These are phyloP conservation scores for Pelargonium nanum DNA, from an alignment of 345 rosid genomes.

Conservation along the genomic window DNA sequence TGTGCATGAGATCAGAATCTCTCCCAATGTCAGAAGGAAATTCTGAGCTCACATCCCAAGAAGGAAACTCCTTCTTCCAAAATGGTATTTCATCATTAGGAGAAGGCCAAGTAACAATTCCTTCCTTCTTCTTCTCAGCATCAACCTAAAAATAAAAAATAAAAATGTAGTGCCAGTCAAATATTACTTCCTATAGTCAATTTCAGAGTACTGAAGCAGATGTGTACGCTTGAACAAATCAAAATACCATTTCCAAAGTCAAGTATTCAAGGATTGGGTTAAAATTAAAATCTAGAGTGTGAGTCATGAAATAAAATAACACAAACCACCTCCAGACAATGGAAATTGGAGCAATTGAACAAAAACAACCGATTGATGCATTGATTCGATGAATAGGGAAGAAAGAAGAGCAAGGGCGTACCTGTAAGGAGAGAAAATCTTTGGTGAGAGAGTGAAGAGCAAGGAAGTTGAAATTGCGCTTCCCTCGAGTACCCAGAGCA, in stretches of 20 bases:
- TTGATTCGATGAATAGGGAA: too few species aligned
- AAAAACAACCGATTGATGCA: not conserved
- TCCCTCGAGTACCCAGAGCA: too few species aligned
- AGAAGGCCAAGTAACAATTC: slow-evolving; percentile 28
- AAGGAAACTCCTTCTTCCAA: slow-evolving; percentile 42
- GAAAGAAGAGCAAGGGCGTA: not conserved
- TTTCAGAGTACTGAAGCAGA: not conserved
- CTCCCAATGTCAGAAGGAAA: slow-evolving; percentile 21
- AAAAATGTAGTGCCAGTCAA: not conserved
- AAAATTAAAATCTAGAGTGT: not conserved
- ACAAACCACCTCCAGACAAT: too few species aligned
- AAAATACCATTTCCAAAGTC: too few species aligned
- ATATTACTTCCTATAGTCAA: not conserved
- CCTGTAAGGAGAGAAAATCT: not conserved
- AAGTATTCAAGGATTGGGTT: not conserved
- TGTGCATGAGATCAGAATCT: slow-evolving; percentile 30
- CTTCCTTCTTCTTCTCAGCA: not conserved
- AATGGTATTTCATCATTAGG: slow-evolving; percentile 39
- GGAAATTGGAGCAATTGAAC: not conserved
- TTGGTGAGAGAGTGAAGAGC: too few species aligned
- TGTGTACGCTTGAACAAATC: not conserved
- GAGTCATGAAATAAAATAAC: not conserved
- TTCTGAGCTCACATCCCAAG: slow-evolving; percentile 17
- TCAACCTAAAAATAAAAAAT: not conserved
- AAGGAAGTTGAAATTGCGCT: not conserved